Conservation (phyloP, 352 stramenopile species). For the Globisporangium camurandrum region DNA sequence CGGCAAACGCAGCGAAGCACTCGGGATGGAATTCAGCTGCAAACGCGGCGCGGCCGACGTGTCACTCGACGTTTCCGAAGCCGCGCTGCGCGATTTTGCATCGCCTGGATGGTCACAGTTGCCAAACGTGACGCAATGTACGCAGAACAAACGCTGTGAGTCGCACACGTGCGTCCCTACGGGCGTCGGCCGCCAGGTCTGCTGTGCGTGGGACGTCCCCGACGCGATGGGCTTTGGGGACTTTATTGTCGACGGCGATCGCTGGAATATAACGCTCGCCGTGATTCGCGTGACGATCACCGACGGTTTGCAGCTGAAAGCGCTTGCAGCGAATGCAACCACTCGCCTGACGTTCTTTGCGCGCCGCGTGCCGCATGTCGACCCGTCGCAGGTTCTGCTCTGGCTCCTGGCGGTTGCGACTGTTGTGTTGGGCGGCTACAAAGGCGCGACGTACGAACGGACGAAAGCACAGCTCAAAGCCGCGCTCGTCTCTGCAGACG, state of each 20-base stretch:
- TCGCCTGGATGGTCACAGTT: constrained; percentile 21
- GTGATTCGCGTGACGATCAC: constrained; percentile 66
- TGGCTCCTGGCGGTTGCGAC: constrained; percentile 71
- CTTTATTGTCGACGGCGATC: constrained; percentile 24
- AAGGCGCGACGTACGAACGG: constrained; percentile 54
- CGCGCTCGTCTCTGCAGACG: constrained; percentile 34
- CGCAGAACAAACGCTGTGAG: constrained; percentile 26
- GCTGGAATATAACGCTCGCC: constrained; percentile 41
- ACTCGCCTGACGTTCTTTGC: constrained; percentile 53
- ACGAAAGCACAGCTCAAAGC: constrained; percentile 52
- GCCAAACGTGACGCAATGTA: constrained; percentile 40
- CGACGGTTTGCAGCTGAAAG: constrained; percentile 50
- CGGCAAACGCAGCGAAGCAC: constrained; percentile 13
- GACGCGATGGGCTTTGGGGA: constrained; percentile 60
- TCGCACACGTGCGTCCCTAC: constrained; percentile 61
- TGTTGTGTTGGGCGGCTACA: constrained; percentile 68
- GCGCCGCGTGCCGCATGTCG: constrained; percentile 42
- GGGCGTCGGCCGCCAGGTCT: constrained; percentile 45
- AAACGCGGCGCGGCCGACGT: constrained; percentile 34
- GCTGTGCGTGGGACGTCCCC: constrained; percentile 72
- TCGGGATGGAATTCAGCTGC: constrained; percentile 54
- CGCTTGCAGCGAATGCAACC: constrained; percentile 4
- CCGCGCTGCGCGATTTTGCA: constrained; percentile 22
- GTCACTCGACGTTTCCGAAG: constrained; percentile 7
- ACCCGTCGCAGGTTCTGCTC: constrained; percentile 65